Evolutionary conservation across 2,329 filamentous ascomycete species (phyloP), one percentile per base, ranked within the genome.

Genomic region (Ascomycota sp.): DNA sequence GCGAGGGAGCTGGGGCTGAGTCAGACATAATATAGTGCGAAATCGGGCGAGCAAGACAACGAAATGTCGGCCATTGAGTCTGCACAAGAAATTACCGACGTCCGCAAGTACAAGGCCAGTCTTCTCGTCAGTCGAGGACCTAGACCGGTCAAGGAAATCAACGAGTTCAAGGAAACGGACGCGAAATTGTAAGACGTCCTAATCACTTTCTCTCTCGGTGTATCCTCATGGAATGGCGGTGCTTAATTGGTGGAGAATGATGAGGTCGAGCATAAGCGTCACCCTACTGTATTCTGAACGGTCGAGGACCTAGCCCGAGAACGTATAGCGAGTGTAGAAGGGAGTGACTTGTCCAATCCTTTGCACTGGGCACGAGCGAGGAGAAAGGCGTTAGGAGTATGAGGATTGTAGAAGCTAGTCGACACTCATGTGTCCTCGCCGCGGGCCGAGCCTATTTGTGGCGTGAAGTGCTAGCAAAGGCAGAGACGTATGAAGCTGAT

Each of bases 81-180:
- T 9, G 48, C 73, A 1, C 52, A 63, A 12, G 55, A 75, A 30
- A 83, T 95, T 42, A 70, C 69, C 28, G 80, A 92, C 45, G 75
- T 93, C 3, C 65, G 76, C 35, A 64, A 68, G 20, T 94, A 76
- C 65, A 92, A 89, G 61, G 72, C 79, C 1, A 61, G 69, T 10
- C 59, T 94, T 42, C 58, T 67, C 34, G 65, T 81, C 20, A 89
- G 74, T 37, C 62, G 66, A 15, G 86, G 80, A 1, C 70, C 83
- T 2, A 63, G 63, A 36, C 69, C 85, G 0, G 68, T 79, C 20
- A 74, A 67, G 44, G 76, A 89, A 39, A 51, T 95, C 32, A 75
- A 64, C 36, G 78, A 83, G 44, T 95, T 86, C 51, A 79, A 93
- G 48, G 86, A 94, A 35, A 60, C 75, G 35, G 81, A 80, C 37